Evolutionary conservation across 768 basidiomycete species (phyloP).

Genomic region (Kwoniella mangroviensis): DNA sequence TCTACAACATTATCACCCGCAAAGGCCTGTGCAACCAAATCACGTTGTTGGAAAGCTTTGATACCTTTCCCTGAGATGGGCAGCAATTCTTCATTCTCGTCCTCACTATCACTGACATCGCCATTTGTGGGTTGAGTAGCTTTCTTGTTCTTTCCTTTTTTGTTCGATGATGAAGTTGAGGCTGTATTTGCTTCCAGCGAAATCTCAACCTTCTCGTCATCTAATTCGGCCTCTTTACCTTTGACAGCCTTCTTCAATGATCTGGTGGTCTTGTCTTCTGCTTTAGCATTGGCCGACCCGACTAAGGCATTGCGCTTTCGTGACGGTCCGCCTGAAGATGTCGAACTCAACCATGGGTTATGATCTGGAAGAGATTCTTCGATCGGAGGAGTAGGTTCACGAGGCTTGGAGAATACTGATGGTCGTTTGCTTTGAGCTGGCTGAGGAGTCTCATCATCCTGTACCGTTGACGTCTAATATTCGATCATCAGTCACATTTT

Average conservation of each 20-base stretch:
- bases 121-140: conserved; percentile 9
- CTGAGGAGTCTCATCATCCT: conserved; percentile 1
- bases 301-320: conserved; percentile 76
- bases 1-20: conserved; percentile 95
- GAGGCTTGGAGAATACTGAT: conserved; percentile 27
- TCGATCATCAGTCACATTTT: background rate
- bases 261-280: conserved; percentile 70
- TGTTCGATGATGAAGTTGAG: conserved; percentile 14
- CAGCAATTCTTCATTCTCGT: conserved; percentile 59
- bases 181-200: conserved; percentile 60
- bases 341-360: conserved; percentile 83
- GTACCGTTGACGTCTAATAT: conserved; percentile 4
- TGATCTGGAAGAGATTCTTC: conserved; percentile 27
- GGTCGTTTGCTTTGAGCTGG: conserved; percentile 19
- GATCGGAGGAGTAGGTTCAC: conserved; percentile 38
- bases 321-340: conserved; percentile 61
- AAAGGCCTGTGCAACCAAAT: conserved; percentile 91
- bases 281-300: conserved; percentile 61
- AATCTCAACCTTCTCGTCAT: conserved; percentile 82
- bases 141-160: conserved; percentile 50
- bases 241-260: conserved; percentile 73
- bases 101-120: conserved; percentile 56
- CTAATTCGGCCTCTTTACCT: conserved; percentile 73
- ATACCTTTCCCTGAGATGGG: conserved; percentile 57
- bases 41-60: conserved; percentile 82